These are phyloP conservation scores for Fusarium sp. DNA, from an alignment of 2,329 filamentous ascomycete genomes.

Conservation along the genomic window DNA sequence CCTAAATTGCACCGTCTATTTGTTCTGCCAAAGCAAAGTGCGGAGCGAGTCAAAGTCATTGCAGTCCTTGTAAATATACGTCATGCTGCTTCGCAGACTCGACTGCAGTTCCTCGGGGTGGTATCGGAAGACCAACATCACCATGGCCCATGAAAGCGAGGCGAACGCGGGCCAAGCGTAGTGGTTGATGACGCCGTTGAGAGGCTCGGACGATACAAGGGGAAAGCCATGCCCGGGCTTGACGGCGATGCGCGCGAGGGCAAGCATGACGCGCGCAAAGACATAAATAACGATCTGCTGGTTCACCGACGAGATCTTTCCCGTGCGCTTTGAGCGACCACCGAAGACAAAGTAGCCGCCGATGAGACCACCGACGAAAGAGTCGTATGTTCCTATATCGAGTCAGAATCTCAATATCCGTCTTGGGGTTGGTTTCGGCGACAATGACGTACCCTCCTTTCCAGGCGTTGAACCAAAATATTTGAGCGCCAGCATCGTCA, in stretches of 20 bases:
- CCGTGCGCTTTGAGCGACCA: slow-evolving; percentile 71
- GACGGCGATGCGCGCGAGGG: slow-evolving; percentile 86
- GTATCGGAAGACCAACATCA: slow-evolving; percentile 96
- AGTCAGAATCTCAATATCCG: not conserved
- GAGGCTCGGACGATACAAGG: slow-evolving; percentile 63
- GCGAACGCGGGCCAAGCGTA: slow-evolving; percentile 96
- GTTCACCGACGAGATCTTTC: slow-evolving; percentile 83
- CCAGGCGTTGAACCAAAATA: slow-evolving; percentile 70
- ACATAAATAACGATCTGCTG: slow-evolving; percentile 99
- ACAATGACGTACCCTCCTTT: slow-evolving; percentile 68
- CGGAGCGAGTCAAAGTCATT: slow-evolving; percentile 90
- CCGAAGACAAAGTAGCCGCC: slow-evolving; percentile 97
- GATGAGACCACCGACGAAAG: slow-evolving; percentile 87
- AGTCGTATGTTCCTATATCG: slow-evolving; percentile 77
- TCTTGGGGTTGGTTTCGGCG: not conserved
- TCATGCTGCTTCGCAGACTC: slow-evolving; percentile 95
- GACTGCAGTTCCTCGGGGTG: slow-evolving; percentile 93
- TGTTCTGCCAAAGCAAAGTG: slow-evolving; percentile 90
- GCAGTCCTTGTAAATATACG: slow-evolving; percentile 93
- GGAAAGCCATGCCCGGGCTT: slow-evolving; percentile 72
- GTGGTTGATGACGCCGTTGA: slow-evolving; percentile 68
- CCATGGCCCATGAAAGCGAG: slow-evolving; percentile 88
- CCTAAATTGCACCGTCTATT: slow-evolving; percentile 56
- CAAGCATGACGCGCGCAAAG: slow-evolving; percentile 90
- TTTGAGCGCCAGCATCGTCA: slow-evolving; percentile 81